phyloP scores from a whole-genome alignment of 768 basidiomycete species.

The Coprinellus aureogranulatus region DNA sequence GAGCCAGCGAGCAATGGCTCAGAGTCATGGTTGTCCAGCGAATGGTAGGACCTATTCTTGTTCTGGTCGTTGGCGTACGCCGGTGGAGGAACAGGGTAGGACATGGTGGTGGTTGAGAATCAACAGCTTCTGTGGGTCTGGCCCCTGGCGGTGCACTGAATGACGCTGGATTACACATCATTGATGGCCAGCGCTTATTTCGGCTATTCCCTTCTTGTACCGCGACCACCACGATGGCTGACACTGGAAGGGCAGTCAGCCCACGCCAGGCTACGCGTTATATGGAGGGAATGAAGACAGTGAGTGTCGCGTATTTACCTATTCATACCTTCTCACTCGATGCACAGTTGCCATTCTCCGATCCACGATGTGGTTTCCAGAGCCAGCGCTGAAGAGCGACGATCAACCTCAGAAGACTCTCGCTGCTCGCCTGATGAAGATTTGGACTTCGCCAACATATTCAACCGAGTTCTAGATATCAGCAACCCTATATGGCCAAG shows the following conservation, averaged over 20 bases:
- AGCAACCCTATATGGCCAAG: neutral
- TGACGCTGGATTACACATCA: slow-evolving; percentile 5
- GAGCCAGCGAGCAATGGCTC: slow-evolving; percentile 61
- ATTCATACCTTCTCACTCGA: neutral
- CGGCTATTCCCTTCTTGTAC: neutral
- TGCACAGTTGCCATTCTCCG: neutral
- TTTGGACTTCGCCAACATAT: neutral
- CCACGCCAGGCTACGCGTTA: neutral
- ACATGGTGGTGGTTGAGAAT: slow-evolving; percentile 49
- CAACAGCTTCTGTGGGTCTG: neutral
- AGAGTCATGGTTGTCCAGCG: slow-evolving; percentile 31
- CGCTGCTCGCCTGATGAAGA: neutral
- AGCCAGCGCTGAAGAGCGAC: neutral
- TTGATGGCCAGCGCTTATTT: neutral
- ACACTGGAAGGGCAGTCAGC: neutral
- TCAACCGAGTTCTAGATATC: neutral
- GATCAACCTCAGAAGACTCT: no score
- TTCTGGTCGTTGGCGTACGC: slow-evolving; percentile 46
- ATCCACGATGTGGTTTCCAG: neutral
- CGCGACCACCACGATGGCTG: neutral
- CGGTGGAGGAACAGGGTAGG: slow-evolving; percentile 62
- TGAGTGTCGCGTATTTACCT: neutral
- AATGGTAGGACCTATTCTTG: slow-evolving; percentile 28
- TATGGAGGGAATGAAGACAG: neutral
- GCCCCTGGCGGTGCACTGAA: neutral